These are phyloP conservation scores for Pestalotiopsis fici DNA, from an alignment of 2,329 filamentous ascomycete genomes.

Conservation along the genomic window DNA sequence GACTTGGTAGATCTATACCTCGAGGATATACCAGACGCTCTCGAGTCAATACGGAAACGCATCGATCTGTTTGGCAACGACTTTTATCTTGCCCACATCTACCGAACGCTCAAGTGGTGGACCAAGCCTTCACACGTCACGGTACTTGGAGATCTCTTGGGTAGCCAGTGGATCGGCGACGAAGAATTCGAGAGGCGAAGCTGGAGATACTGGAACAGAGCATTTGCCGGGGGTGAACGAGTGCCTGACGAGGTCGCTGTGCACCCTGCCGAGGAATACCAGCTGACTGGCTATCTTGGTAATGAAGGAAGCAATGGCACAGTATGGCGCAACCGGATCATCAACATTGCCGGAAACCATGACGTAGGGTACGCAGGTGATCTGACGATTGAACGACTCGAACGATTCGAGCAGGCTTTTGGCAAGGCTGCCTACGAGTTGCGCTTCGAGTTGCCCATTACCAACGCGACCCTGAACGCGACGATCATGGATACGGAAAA, in stretches of 20 bases:
- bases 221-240: conserved; percentile 69
- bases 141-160: conserved; percentile 87
- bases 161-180: conserved; percentile 92
- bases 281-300: conserved; percentile 50
- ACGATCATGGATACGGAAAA: conserved; percentile 41
- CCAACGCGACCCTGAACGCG: conserved; percentile 36
- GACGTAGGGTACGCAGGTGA: conserved; percentile 97
- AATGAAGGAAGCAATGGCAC: conserved; percentile 45
- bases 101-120: conserved; percentile 83
- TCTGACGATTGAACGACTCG: conserved; percentile 72
- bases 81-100: conserved; percentile 91
- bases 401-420: conserved; percentile 81
- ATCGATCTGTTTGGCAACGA: conserved; percentile 93
- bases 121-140: conserved; percentile 81
- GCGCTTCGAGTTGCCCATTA: conserved; percentile 63
- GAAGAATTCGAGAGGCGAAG: conserved; percentile 78
- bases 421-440: conserved; percentile 91
- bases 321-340: conserved; percentile 73
- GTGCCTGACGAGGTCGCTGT: conserved; percentile 59
- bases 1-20: conserved; percentile 62
- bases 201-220: conserved; percentile 75
- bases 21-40: conserved; percentile 67
- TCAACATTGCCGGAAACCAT: conserved; percentile 93
- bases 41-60: conserved; percentile 72
- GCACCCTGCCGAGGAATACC: conserved; percentile 50